These are phyloP conservation scores for Phaeosphaeriaceae sp. DNA, from an alignment of 2,329 filamentous ascomycete genomes.

Conservation along the genomic window DNA sequence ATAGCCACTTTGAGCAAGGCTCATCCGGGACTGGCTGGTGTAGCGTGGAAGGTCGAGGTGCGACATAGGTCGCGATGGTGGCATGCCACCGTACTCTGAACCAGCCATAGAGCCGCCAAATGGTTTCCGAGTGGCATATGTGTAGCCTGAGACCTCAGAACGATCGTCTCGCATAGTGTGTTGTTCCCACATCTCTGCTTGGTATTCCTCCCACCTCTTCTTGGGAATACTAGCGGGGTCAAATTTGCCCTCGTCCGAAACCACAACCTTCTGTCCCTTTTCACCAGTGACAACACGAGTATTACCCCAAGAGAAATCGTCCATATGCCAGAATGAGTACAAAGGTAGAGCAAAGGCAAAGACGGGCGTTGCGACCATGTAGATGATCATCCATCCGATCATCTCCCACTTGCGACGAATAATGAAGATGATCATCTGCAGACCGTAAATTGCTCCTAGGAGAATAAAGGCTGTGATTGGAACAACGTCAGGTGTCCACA, in stretches of 20 bases:
- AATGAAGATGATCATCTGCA: conserved; percentile 97
- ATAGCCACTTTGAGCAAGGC: conserved; percentile 65
- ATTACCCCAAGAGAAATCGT: conserved; percentile 99
- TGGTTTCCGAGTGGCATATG: conserved; percentile 84
- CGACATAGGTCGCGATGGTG: conserved; percentile 62
- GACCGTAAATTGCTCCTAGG: conserved; percentile 92
- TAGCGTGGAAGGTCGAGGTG: conserved; percentile 64
- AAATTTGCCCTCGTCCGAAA: conserved; percentile 97
- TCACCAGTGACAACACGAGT: conserved; percentile 97
- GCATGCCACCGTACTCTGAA: conserved; percentile 67
- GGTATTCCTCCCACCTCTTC: conserved; percentile 99
- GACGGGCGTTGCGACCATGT: conserved; percentile 87
- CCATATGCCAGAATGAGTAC: conserved; percentile 99
- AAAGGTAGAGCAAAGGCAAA: conserved; percentile 90
- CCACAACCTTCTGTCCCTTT: conserved; percentile 86
- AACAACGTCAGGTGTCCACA: conserved; percentile 66
- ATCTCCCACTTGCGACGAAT: conserved; percentile 98
- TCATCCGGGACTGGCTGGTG: conserved; percentile 47
- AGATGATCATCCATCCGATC: conserved; percentile 99
- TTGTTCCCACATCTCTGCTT: conserved; percentile 95
- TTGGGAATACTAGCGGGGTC: conserved; percentile 90
- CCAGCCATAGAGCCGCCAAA: conserved; percentile 58
- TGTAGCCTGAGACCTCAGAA: conserved; percentile 91
- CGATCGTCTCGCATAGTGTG: conserved; percentile 83
- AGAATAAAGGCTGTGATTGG: conserved; percentile 89